Conservation (phyloP, 75 land plant species). For the Gnetum montanum region DNA sequence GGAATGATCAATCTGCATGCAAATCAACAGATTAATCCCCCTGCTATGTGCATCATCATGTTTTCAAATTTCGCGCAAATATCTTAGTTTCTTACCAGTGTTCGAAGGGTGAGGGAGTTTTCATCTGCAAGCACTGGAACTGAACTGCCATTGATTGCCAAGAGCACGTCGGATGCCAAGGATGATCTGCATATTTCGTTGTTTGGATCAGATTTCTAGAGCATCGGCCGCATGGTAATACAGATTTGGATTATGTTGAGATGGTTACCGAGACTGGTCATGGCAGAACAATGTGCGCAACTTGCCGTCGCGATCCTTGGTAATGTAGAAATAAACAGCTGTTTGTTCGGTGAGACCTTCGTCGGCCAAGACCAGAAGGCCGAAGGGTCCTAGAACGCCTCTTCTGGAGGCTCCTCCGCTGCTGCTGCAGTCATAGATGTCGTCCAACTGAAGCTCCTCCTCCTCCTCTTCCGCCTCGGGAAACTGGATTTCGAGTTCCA, state of each 20-base stretch:
- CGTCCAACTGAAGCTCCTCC: slow-evolving; percentile 8
- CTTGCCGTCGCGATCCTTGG: slow-evolving; percentile 30
- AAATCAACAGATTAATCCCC: neutral
- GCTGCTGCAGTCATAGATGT: slow-evolving; percentile 24
- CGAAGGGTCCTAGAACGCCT: slow-evolving; percentile 64
- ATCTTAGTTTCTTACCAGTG: slow-evolving; percentile 36
- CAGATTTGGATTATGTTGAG: no score
- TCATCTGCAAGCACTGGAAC: slow-evolving; percentile 64
- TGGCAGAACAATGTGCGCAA: slow-evolving; percentile 50
- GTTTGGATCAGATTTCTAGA: neutral
- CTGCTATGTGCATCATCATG: neutral
- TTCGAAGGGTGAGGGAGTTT: slow-evolving; percentile 37
- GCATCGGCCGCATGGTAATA: no score
- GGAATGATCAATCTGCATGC: slow-evolving; percentile 80
- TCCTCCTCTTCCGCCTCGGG: slow-evolving; percentile 5
- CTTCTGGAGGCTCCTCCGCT: slow-evolving; percentile 38
- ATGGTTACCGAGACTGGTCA: slow-evolving; percentile 59
- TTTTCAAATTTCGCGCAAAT: neutral
- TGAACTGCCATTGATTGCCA: slow-evolving; percentile 42
- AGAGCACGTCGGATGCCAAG: slow-evolving; percentile 30
- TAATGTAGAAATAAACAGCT: slow-evolving; percentile 67
- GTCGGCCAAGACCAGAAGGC: slow-evolving; percentile 65
- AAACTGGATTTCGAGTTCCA: slow-evolving; percentile 42
- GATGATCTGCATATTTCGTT: slow-evolving; percentile 47
- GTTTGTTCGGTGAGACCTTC: slow-evolving; percentile 49